A percentile compares a stretch with the other conserved stretches of the same genome.
phyloP scores from a whole-genome alignment of 2,329 filamentous ascomycete genomes.

The Dissoconium aciculare region DNA sequence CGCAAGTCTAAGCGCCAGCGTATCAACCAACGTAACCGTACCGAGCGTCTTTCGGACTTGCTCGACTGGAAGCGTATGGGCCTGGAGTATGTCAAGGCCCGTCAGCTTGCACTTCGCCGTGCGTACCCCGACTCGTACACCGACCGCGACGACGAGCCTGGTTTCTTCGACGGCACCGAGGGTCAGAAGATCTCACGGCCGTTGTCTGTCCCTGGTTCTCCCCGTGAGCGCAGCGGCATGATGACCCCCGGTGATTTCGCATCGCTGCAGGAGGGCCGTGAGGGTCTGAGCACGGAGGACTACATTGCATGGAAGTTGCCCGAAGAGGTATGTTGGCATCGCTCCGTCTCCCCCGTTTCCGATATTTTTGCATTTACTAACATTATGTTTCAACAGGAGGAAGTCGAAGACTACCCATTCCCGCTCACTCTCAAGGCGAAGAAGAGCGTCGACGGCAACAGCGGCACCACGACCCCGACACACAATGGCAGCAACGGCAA shows the following conservation, averaged over 20 bases:
- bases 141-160: conserved; percentile 54
- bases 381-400: conserved; percentile 40
- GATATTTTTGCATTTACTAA: conserved; percentile 5
- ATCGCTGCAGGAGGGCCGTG: conserved; percentile 82
- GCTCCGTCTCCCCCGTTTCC: not conserved
- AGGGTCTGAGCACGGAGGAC: conserved; percentile 88
- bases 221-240: conserved; percentile 81
- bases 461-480: conserved; percentile 13
- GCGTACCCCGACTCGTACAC: conserved; percentile 82
- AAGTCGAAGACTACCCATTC: conserved; percentile 63
- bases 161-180: conserved; percentile 83
- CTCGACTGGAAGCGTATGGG: conserved; percentile 99
- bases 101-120: conserved; percentile 77
- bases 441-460: conserved; percentile 6
- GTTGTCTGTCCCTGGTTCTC: conserved; percentile 85
- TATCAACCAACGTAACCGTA: conserved; percentile 97
- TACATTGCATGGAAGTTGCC: conserved; percentile 97
- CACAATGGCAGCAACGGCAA: conserved; percentile 9
- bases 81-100: conserved; percentile 96
- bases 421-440: conserved; percentile 47
- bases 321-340: conserved; percentile 48
- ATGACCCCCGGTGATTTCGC: conserved; percentile 99
- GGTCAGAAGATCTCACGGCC: conserved; percentile 81
- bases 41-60: conserved; percentile 83
- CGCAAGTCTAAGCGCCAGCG: conserved; percentile 87